Percentiles rank a stretch among this genome's conserved stretches.
Evolutionary conservation across 495 filamentous ascomycete species (phyloP).

Genomic region (Filosporella fistucella): DNA sequence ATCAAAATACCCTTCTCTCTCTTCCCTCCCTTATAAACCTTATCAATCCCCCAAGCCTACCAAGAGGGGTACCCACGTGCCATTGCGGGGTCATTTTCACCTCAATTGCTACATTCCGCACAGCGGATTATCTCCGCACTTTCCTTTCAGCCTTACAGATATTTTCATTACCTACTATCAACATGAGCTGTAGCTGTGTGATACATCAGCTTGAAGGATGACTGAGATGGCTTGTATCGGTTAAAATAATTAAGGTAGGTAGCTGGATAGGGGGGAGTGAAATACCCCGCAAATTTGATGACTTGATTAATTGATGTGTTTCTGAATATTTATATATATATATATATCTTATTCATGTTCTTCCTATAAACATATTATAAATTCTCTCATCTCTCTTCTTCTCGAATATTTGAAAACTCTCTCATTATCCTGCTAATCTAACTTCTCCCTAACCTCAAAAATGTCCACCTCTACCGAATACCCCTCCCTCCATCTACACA

Average conservation of each 20-base stretch:
- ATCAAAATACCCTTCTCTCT: no score
- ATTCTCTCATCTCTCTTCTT: no score
- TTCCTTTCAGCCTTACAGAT: no score
- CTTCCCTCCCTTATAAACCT: no score
- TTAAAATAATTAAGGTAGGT: not conserved
- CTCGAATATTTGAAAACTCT: no score
- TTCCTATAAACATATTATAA: no score
- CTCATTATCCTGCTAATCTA: no score
- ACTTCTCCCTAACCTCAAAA: not conserved
- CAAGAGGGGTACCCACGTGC: no score
- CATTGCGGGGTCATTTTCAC: no score
- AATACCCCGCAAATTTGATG: no score
- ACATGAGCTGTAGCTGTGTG: not conserved
- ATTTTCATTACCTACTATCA: no score
- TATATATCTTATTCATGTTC: not conserved
- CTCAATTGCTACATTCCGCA: not conserved
- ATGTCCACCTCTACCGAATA: not conserved
- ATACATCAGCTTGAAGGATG: not conserved
- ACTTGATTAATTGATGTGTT: not conserved
- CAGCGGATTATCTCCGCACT: not conserved
- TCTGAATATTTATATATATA: not conserved
- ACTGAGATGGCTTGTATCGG: not conserved
- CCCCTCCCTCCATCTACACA: slow-evolving; percentile 31
- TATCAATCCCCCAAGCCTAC: no score
- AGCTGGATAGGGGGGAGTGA: not conserved